Evolutionary conservation across 2,329 filamentous ascomycete genomes (phyloP).

Genomic region (Meredithiella fracta): DNA sequence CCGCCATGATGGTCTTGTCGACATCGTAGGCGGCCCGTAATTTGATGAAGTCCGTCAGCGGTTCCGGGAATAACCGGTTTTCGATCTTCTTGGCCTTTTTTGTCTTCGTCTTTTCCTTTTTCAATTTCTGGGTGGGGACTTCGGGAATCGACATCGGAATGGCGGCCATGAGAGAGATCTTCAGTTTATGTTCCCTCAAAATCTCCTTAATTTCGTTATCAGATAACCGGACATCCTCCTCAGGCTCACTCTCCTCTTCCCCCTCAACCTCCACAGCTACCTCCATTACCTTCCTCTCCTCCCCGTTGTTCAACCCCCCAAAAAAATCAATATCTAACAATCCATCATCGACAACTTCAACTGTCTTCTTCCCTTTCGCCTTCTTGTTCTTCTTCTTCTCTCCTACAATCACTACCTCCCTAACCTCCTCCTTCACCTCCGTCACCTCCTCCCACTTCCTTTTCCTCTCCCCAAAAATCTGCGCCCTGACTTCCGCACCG

Average conservation of each 20-base stretch:
- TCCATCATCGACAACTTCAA: slow-evolving; percentile 17
- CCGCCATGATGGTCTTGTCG: slow-evolving; percentile 55
- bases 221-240: slow-evolving; percentile 28
- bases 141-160: too few relatives aligned
- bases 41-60: slow-evolving; percentile 60
- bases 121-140: slow-evolving; percentile 25
- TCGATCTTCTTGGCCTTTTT: slow-evolving; percentile 29
- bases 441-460: slow-evolving; percentile 31
- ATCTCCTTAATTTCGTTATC: slow-evolving; percentile 58
- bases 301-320: slow-evolving; percentile 22
- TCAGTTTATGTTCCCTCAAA: slow-evolving; percentile 66
- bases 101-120: slow-evolving; percentile 25
- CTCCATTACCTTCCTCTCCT: slow-evolving; percentile 14
- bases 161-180: slow-evolving; percentile 58
- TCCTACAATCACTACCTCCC: slow-evolving; percentile 6
- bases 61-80: slow-evolving; percentile 59
- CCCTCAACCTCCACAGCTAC: slow-evolving; percentile 15
- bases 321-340: slow-evolving; percentile 43
- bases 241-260: slow-evolving; percentile 17
- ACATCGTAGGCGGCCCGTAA: slow-evolving; percentile 57
- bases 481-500: slow-evolving; percentile 47
- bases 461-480: slow-evolving; percentile 42
- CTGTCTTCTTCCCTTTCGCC: slow-evolving; percentile 13
- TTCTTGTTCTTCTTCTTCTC: slow-evolving; percentile 22
- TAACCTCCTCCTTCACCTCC: slow-evolving; percentile 19